These are phyloP conservation scores for Exophiala alcalophila DNA, from an alignment of 2,329 filamentous ascomycete species.

Conservation along the genomic window DNA sequence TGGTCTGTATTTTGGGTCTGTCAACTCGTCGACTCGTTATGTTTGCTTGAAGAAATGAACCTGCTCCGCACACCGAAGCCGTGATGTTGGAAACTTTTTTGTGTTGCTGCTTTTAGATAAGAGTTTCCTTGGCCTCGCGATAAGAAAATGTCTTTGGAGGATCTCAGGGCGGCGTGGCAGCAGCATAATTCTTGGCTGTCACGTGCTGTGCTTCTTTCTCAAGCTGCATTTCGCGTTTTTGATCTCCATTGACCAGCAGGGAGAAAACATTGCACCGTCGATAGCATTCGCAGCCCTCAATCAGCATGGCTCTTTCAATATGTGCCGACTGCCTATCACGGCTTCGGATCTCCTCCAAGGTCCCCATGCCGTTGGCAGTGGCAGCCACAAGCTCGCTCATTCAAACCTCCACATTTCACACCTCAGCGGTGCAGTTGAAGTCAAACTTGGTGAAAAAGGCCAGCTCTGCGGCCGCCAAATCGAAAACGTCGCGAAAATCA, in stretches of 20 bases:
- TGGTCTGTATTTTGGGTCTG: conserved; percentile 1
- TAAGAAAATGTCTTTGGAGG: too few relatives aligned
- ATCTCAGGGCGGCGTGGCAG: too few relatives aligned
- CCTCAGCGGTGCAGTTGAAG: conserved; percentile 40
- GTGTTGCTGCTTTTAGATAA: conserved; percentile 5
- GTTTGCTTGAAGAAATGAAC: too few relatives aligned
- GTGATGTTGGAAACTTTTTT: conserved; percentile 1
- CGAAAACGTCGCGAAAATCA: conserved; percentile 30
- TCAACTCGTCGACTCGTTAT: too few relatives aligned
- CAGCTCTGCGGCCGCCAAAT: not conserved
- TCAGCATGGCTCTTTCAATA: conserved; percentile 23
- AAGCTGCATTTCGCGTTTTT: too few relatives aligned
- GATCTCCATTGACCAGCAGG: too few relatives aligned
- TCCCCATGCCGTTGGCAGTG: conserved; percentile 1
- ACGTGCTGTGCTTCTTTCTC: too few relatives aligned
- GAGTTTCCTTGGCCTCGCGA: too few relatives aligned
- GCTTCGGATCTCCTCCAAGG: conserved; percentile 15
- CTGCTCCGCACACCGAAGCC: not conserved
- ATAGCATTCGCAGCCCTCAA: too few relatives aligned
- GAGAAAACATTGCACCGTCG: too few relatives aligned
- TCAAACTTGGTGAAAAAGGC: conserved; percentile 49
- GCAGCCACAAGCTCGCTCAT: conserved; percentile 4
- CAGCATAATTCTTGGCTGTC: too few relatives aligned
- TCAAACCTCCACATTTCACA: conserved; percentile 41
- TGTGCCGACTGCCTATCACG: conserved; percentile 25